These are phyloP conservation scores for Xerocomellus chrysenteron DNA, from an alignment of 768 basidiomycete species.

Conservation along the genomic window DNA sequence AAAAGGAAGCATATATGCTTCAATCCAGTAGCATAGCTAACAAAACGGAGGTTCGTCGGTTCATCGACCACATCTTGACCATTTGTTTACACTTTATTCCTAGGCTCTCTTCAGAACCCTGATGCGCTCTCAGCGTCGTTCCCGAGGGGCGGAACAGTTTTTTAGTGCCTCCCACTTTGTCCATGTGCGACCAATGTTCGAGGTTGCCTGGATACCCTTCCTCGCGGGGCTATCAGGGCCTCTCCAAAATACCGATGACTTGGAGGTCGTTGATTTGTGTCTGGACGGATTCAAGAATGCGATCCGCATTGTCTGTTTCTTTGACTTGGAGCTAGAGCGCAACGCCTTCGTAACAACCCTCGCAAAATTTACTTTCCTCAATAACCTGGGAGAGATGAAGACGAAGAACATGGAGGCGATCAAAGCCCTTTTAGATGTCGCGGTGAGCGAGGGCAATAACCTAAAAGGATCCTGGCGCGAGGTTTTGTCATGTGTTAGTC, in stretches of 20 bases:
- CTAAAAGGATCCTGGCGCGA: conserved; percentile 97
- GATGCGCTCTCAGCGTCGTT: conserved; percentile 88
- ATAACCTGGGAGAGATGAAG: conserved; percentile 98
- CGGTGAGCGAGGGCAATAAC: conserved; percentile 94
- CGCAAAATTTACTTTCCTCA: conserved; percentile 95
- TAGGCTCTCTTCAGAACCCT: conserved; percentile 91
- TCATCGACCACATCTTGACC: not conserved
- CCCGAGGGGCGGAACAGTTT: conserved; percentile 80
- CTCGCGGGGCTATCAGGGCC: conserved; percentile 93
- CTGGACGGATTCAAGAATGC: conserved; percentile 95
- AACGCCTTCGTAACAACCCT: conserved; percentile 98
- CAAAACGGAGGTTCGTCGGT: conserved; percentile 79
- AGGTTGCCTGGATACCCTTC: conserved; percentile 99
- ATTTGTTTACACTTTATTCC: not conserved
- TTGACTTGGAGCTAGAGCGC: conserved; percentile 95
- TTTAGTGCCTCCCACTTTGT: conserved; percentile 96
- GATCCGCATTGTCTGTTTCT: conserved; percentile 95
- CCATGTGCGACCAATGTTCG: conserved; percentile 98
- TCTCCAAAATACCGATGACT: conserved; percentile 91
- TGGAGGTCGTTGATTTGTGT: conserved; percentile 88
- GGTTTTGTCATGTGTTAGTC: conserved; percentile 94
- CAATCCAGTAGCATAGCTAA: conserved; percentile 96
- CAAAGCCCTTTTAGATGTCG: conserved; percentile 90
- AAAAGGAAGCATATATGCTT: conserved; percentile 93
- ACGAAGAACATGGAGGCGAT: conserved; percentile 99